Conservation (phyloP, 306 rosid genomes). For the Quercus ilex region DNA sequence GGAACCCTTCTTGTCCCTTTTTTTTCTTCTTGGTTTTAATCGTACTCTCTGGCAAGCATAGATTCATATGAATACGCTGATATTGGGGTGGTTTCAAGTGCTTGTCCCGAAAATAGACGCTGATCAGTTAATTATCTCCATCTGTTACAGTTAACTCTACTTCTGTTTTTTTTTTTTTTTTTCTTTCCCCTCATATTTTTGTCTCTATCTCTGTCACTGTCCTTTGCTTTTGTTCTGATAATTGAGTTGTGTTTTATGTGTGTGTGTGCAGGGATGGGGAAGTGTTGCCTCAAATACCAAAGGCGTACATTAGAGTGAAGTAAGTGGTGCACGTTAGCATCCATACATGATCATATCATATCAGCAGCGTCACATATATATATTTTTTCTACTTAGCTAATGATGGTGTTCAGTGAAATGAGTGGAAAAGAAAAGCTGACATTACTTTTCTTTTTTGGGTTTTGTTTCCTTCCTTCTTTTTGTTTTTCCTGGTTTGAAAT, state of each 20-base stretch:
- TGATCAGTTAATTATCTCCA: background rate
- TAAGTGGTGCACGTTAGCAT: conserved; percentile 58
- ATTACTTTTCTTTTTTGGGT: conserved; percentile 13
- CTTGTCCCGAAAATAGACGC: background rate
- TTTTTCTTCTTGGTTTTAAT: background rate
- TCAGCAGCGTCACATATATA: background rate
- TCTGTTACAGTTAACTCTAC: background rate
- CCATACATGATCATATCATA: conserved; percentile 21
- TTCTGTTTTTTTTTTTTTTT: background rate
- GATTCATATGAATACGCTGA: background rate
- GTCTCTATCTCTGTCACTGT: background rate
- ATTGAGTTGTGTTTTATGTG: conserved; percentile 2
- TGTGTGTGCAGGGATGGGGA: conserved; percentile 33
- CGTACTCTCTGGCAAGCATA: background rate
- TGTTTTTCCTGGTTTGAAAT: background rate
- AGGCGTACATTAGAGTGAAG: conserved; percentile 69
- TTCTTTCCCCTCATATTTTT: no score
- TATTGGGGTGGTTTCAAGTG: background rate
- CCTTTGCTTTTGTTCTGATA: background rate
- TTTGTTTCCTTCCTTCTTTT: conserved; percentile 3
- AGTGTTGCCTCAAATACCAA: conserved; percentile 61
- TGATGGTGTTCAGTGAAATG: conserved; percentile 44
- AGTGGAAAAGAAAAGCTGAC: conserved; percentile 35
- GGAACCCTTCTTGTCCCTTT: background rate
- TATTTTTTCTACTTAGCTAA: conserved; percentile 29